Conservation (phyloP, 176 grass and related monocot genomes). For the Paspalum notatum region DNA sequence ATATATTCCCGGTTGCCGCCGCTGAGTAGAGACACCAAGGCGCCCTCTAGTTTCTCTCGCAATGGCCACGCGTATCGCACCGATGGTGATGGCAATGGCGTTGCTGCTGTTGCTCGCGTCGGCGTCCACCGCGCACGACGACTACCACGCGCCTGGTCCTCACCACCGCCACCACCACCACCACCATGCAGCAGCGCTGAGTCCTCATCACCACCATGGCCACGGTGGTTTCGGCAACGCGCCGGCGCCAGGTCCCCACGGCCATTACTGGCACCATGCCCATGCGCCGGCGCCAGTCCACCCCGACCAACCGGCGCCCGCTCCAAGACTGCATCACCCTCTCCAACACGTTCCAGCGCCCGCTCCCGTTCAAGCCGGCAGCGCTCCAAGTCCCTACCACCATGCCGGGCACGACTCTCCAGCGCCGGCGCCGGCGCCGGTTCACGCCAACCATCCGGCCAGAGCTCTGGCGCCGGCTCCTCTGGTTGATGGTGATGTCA, state of each 20-base stretch:
- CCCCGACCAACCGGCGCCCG: too few species aligned
- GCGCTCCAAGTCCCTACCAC: neutral
- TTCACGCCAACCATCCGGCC: neutral
- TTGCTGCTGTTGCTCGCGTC: neutral
- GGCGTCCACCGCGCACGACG: neutral
- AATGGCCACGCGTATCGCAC: constrained; percentile 13
- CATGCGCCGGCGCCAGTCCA: too few species aligned
- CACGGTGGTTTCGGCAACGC: too few species aligned
- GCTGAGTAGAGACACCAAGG: neutral
- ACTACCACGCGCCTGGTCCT: neutral
- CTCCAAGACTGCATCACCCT: neutral
- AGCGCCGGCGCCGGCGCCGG: neutral
- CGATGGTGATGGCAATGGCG: neutral
- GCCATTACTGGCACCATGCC: neutral
- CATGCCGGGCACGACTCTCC: neutral
- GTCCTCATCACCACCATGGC: neutral
- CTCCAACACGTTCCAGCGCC: neutral
- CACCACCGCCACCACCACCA: too few species aligned
- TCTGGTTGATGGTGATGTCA: too few species aligned
- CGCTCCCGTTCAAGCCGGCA: neutral
- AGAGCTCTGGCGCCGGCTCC: too few species aligned
- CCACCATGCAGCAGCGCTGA: neutral
- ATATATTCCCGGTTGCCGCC: neutral
- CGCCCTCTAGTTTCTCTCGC: neutral
- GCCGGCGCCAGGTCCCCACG: neutral